A percentile compares a stretch with the other conserved stretches of the same genome.
phyloP scores from a whole-genome alignment of 2,329 filamentous ascomycete species.

The Ambrosiella beaveri region DNA sequence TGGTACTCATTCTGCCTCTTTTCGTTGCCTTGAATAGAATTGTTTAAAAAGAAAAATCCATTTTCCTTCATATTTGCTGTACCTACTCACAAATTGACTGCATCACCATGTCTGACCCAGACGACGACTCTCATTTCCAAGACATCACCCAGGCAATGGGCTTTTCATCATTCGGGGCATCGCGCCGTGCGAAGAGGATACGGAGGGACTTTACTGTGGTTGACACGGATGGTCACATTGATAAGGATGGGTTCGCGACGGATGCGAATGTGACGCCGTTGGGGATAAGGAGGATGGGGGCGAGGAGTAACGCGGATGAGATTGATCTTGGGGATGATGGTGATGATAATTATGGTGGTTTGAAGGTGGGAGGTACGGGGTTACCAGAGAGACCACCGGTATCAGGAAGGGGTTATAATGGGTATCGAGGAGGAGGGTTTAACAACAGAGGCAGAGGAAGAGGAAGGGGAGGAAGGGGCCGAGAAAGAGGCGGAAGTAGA shows the following conservation, averaged over 20 bases:
- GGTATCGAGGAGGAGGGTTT: no score
- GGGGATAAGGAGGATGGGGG: not conserved
- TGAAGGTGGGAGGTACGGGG: not conserved
- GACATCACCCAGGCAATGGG: constrained; percentile 54
- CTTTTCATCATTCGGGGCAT: constrained; percentile 50
- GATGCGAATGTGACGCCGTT: not conserved
- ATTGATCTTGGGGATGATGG: not conserved
- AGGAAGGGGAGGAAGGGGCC: not conserved
- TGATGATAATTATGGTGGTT: not conserved
- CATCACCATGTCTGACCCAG: not conserved
- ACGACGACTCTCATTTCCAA: constrained; percentile 24
- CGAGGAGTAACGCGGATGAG: not conserved
- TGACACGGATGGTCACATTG: constrained; percentile 19
- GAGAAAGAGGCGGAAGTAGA: not conserved
- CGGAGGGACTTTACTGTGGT: constrained; percentile 9
- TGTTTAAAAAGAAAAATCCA: no score
- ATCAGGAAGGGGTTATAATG: no score
- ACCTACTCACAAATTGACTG: not conserved
- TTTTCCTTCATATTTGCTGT: no score
- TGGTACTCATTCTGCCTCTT: no score
- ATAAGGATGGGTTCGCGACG: not conserved
- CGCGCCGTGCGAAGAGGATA: constrained; percentile 46
- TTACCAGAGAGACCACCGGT: not conserved
- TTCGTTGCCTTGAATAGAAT: no score
- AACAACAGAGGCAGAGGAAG: no score